These are phyloP conservation scores for Rhodamnia rubescens DNA, from an alignment of 345 rosid genomes.

Conservation along the genomic window DNA sequence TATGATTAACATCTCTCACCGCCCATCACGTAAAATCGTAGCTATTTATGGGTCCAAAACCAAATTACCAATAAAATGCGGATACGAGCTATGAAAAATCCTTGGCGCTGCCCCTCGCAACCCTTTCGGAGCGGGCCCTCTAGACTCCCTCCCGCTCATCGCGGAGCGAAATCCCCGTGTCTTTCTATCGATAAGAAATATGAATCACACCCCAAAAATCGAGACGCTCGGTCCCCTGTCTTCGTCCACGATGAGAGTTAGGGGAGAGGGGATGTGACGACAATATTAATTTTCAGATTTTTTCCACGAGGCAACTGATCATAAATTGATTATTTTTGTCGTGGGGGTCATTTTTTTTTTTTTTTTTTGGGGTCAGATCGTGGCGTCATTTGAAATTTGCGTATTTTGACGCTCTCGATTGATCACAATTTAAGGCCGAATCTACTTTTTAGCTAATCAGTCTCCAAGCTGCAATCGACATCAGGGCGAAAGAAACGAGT, in stretches of 20 bases:
- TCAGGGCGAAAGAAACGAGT: not conserved
- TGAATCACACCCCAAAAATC: too few relatives aligned
- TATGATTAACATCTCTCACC: too few relatives aligned
- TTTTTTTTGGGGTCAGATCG: too few relatives aligned
- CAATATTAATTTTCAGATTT: not conserved
- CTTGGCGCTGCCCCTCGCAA: too few relatives aligned
- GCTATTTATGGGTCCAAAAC: too few relatives aligned
- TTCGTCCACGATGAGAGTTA: not conserved
- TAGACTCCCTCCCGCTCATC: too few relatives aligned
- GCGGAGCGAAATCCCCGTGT: accelerated
- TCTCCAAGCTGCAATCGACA: not conserved
- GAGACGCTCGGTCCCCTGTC: too few relatives aligned
- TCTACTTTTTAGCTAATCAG: not conserved
- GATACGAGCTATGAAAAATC: too few relatives aligned
- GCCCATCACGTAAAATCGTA: too few relatives aligned
- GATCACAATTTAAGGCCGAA: not conserved
- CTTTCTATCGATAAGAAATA: too few relatives aligned
- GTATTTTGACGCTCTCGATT: not conserved
- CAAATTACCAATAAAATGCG: too few relatives aligned
- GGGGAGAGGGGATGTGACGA: not conserved
- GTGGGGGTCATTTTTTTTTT: not conserved
- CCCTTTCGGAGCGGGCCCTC: too few relatives aligned
- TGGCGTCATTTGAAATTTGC: not conserved
- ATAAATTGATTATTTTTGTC: not conserved
- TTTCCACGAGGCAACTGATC: not conserved